Percentiles rank a stretch among this genome's conserved stretches.
phyloP scores from a whole-genome alignment of 768 basidiomycete species.

The Russula earlei region DNA sequence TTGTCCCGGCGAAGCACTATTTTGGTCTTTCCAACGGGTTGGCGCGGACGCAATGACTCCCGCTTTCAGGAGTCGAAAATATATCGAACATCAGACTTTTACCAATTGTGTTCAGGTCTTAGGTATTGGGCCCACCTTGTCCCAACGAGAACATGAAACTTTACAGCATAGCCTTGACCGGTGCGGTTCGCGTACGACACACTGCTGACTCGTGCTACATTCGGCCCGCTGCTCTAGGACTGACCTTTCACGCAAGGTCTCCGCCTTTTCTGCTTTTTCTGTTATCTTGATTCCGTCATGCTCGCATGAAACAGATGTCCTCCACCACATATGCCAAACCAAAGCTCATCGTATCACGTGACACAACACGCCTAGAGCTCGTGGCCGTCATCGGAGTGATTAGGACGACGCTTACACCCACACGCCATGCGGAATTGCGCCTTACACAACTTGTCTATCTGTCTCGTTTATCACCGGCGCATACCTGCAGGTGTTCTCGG shows the following conservation, averaged over 20 bases:
- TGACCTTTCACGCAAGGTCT: neutral
- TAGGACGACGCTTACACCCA: slow-evolving; percentile 1
- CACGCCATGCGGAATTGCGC: slow-evolving; percentile 9
- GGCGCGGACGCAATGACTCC: neutral
- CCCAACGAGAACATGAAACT: slow-evolving; percentile 11
- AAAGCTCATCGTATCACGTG: neutral
- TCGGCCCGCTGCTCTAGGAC: neutral
- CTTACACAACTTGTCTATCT: slow-evolving; percentile 1
- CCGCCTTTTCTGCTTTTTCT: neutral
- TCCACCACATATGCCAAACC: neutral
- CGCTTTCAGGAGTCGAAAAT: slow-evolving; percentile 1
- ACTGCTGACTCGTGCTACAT: neutral
- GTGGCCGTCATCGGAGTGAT: slow-evolving; percentile 12
- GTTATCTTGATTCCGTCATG: neutral
- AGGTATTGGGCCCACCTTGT: neutral
- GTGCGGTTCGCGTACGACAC: neutral
- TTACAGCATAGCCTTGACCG: slow-evolving; percentile 5
- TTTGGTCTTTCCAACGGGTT: neutral
- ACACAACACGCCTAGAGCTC: slow-evolving; percentile 14
- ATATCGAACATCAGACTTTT: neutral
- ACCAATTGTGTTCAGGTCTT: neutral
- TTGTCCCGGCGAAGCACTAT: neutral
- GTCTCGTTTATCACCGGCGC: slow-evolving; percentile 7
- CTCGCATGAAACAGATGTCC: neutral
- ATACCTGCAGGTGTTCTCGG: slow-evolving; percentile 7